Conservation (phyloP, 495 filamentous ascomycete species). For the Penicillium soppii region DNA sequence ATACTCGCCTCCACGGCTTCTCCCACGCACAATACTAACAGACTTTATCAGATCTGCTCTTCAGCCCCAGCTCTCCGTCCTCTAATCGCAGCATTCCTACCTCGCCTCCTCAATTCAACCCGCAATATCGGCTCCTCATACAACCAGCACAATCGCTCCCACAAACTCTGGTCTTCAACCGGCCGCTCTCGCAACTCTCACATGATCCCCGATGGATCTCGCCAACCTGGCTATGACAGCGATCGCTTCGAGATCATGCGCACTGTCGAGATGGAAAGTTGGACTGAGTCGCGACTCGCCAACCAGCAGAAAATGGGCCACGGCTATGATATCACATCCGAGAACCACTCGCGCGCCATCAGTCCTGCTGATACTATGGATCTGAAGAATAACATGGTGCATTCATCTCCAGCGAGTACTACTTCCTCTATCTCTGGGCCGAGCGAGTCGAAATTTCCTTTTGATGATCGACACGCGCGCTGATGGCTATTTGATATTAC, state of each 20-base stretch:
- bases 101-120: conserved; percentile 35
- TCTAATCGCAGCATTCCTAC: conserved; percentile 46
- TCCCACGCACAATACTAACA: neutral
- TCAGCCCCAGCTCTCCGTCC: conserved; percentile 56
- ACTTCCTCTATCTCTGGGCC: conserved; percentile 12
- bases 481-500: neutral
- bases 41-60: conserved; percentile 51
- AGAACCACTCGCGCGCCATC: conserved; percentile 12
- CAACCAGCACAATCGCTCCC: conserved; percentile 18
- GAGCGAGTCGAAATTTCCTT: neutral
- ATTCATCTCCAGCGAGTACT: conserved; percentile 22
- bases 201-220: neutral
- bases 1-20: neutral
- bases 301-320: conserved; percentile 14
- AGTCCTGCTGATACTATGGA: conserved; percentile 18
- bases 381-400: conserved; percentile 16
- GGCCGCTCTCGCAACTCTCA: conserved; percentile 21
- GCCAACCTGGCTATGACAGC: conserved; percentile 16
- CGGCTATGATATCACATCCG: conserved; percentile 10
- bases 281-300: conserved; percentile 22
- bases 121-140: conserved; percentile 19
- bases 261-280: conserved; percentile 38
- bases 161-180: conserved; percentile 27
- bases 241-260: conserved; percentile 28
- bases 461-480: neutral